These are phyloP conservation scores for Coprinopsis marcescibilis DNA, from an alignment of 768 basidiomycete genomes.

Conservation along the genomic window DNA sequence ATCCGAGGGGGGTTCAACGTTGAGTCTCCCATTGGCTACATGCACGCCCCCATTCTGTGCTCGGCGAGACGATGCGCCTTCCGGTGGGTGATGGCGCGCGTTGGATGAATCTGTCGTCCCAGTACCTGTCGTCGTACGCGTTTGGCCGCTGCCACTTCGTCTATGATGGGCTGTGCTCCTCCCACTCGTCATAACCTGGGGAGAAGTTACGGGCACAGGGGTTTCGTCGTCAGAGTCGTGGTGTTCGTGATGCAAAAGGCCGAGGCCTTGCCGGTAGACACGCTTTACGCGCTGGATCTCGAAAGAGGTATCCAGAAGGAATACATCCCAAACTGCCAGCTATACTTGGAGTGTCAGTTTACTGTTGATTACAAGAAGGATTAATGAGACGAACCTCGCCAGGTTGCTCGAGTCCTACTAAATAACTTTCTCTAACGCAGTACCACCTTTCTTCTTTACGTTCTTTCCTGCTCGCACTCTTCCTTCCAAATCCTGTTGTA, in stretches of 20 bases:
- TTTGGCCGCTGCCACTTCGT: background rate
- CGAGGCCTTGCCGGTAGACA: slow-evolving; percentile 79
- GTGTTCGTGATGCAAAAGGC: slow-evolving; percentile 45
- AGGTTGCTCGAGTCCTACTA: slow-evolving; percentile 81
- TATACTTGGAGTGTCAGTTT: too few species aligned
- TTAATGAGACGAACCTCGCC: slow-evolving; percentile 52
- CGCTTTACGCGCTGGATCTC: slow-evolving; percentile 85
- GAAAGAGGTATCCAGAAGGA: slow-evolving; percentile 87
- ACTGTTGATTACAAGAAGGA: too few species aligned
- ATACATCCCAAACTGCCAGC: slow-evolving; percentile 90
- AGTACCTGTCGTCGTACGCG: background rate
- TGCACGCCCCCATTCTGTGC: too few species aligned
- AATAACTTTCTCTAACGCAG: slow-evolving; percentile 84
- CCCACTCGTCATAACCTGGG: background rate
- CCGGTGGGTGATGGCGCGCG: background rate
- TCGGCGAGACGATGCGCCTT: slow-evolving; percentile 4
- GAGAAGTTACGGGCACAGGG: background rate
- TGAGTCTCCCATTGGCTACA: slow-evolving; percentile 2
- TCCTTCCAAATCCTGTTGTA: slow-evolving; percentile 45
- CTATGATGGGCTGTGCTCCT: background rate
- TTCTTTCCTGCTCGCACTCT: slow-evolving; percentile 52
- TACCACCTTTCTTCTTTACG: slow-evolving; percentile 81
- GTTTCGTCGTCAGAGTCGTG: slow-evolving; percentile 9
- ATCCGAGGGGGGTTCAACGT: slow-evolving; percentile 10
- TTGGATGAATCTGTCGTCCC: background rate